Evolutionary conservation across 805 yeast genomes (phyloP).

Genomic region (Wickerhamomyces strasburgensis): DNA sequence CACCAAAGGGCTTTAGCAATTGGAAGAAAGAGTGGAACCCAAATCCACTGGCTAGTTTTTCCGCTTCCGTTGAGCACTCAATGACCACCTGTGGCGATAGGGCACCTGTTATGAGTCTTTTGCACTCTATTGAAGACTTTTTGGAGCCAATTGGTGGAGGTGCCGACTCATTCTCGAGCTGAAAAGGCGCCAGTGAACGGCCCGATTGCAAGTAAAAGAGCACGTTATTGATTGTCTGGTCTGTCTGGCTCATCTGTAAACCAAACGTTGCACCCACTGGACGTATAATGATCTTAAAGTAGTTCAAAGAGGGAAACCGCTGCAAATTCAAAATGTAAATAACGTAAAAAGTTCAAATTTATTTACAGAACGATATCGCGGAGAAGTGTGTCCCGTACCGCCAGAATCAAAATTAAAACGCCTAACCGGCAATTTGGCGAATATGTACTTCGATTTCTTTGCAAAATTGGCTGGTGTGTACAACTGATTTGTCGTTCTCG

Average conservation of each 20-base stretch:
- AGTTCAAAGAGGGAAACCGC: neutral
- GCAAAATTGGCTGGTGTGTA: no score
- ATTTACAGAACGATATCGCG: no score
- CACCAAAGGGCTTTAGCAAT: slow-evolving; percentile 52
- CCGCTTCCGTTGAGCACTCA: slow-evolving; percentile 42
- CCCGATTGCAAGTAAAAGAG: slow-evolving; percentile 16
- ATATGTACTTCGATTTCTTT: no score
- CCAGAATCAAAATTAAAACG: no score
- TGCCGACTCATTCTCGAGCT: slow-evolving; percentile 5
- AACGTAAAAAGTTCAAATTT: no score
- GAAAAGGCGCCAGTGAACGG: slow-evolving; percentile 14
- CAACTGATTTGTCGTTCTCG: no score
- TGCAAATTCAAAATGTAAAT: no score
- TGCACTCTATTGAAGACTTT: slow-evolving; percentile 24
- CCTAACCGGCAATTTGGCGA: no score
- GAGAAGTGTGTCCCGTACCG: no score
- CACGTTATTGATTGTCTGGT: slow-evolving; percentile 14
- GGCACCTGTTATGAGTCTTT: slow-evolving; percentile 30
- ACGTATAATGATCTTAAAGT: no score
- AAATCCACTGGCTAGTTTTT: slow-evolving; percentile 35
- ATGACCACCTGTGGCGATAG: slow-evolving; percentile 51
- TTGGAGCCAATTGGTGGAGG: slow-evolving; percentile 9
- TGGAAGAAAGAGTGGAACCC: slow-evolving; percentile 43
- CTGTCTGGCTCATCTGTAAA: slow-evolving; percentile 16
- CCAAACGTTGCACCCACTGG: no score